phyloP scores from a whole-genome alignment of 129 eudicot genomes.

The Tanacetum coccineum region DNA sequence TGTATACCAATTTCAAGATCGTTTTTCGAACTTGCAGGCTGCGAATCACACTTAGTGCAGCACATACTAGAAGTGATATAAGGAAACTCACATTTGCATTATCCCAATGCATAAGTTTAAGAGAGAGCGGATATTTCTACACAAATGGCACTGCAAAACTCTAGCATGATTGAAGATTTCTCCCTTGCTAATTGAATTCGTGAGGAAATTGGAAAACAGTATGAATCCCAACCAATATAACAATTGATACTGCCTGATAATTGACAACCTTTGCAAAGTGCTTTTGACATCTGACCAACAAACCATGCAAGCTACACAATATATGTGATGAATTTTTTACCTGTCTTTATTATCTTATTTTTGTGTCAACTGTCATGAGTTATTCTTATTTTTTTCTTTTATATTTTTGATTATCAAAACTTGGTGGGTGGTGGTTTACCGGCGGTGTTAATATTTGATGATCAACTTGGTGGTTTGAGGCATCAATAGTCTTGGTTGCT shows the following conservation, averaged over 20 bases:
- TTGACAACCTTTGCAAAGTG: not conserved
- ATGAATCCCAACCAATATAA: not conserved
- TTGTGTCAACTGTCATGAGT: not conserved
- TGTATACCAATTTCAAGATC: not conserved
- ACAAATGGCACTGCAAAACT: slow-evolving; percentile 53
- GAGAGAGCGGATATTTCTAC: slow-evolving; percentile 40
- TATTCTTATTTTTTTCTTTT: not conserved
- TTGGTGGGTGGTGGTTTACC: too few relatives aligned
- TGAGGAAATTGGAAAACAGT: not conserved
- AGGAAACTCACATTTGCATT: slow-evolving; percentile 64
- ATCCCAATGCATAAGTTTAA: slow-evolving; percentile 65
- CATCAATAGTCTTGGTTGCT: too few relatives aligned
- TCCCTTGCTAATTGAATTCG: not conserved
- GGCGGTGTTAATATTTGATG: too few relatives aligned
- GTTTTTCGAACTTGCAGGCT: slow-evolving; percentile 24
- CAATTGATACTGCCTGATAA: not conserved
- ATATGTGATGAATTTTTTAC: not conserved
- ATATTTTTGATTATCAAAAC: too few relatives aligned
- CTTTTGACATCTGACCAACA: not conserved
- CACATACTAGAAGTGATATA: slow-evolving; percentile 75
- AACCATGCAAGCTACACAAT: not conserved
- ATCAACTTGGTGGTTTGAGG: too few relatives aligned
- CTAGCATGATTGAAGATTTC: slow-evolving; percentile 22
- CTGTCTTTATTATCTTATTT: not conserved
- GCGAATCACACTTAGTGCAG: slow-evolving; percentile 80